phyloP scores from a whole-genome alignment of 2,329 filamentous ascomycete species.

The Blumeria hordei region DNA sequence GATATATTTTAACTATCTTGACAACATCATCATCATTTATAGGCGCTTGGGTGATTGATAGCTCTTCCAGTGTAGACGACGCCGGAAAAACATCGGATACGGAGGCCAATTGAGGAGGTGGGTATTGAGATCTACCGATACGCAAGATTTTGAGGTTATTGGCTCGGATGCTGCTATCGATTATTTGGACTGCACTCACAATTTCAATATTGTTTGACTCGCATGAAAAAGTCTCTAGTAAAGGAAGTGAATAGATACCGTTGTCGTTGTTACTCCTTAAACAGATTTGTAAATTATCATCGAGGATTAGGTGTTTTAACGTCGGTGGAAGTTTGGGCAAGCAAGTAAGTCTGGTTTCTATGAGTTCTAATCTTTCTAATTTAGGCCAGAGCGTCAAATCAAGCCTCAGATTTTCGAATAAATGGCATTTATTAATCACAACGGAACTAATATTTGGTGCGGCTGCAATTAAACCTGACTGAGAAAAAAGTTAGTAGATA shows the following conservation, averaged over 20 bases:
- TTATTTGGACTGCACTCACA: conserved; percentile 5
- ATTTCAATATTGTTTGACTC: conserved; percentile 5
- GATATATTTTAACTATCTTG: conserved; percentile 8
- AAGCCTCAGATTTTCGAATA: background rate
- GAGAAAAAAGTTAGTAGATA: conserved; percentile 2
- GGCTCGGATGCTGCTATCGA: conserved; percentile 5
- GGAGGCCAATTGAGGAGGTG: background rate
- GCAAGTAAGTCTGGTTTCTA: conserved; percentile 3
- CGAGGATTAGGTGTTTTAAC: conserved; percentile 10
- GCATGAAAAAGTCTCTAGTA: conserved; percentile 11
- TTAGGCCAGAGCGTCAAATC: conserved; percentile 6
- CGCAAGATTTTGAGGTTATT: conserved; percentile 9
- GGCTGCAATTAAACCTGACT: conserved; percentile 6
- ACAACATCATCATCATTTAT: conserved; percentile 7
- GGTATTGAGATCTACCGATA: conserved; percentile 5
- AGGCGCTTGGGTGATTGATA: conserved; percentile 5
- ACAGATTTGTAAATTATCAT: conserved; percentile 4
- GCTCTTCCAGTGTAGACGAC: conserved; percentile 8
- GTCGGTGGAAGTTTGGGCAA: conserved; percentile 10
- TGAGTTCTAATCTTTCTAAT: conserved; percentile 10
- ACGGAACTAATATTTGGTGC: conserved; percentile 7
- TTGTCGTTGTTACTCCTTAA: background rate
- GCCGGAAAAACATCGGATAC: conserved; percentile 7
- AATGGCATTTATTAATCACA: conserved; percentile 6
- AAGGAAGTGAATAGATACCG: conserved; percentile 5